Conservation (phyloP, 257 asterid species). For the Ilex asprella region DNA sequence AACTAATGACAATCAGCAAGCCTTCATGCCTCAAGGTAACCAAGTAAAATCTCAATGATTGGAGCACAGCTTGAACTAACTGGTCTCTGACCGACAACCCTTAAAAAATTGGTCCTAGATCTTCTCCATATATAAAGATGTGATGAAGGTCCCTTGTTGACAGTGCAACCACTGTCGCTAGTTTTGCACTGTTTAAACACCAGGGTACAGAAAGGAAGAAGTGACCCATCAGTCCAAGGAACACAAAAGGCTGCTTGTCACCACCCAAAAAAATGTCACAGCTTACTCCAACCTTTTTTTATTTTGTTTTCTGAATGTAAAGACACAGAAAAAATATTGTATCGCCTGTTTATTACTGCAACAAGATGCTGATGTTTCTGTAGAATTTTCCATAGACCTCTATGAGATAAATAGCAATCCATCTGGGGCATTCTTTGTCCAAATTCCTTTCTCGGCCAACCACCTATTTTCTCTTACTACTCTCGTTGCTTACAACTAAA, state of each 20-base stretch:
- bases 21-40: neutral
- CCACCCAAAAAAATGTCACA: too few species aligned
- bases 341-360: too few species aligned
- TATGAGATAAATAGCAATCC: too few species aligned
- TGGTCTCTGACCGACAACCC: neutral
- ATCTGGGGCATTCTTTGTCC: neutral
- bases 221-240: too few species aligned
- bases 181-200: neutral
- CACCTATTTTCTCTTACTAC: too few species aligned
- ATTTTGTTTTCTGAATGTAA: too few species aligned
- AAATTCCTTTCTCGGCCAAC: neutral
- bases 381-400: too few species aligned
- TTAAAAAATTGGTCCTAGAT: too few species aligned
- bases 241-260: too few species aligned
- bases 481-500: neutral
- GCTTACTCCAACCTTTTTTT: too few species aligned
- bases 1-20: neutral
- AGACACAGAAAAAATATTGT: too few species aligned
- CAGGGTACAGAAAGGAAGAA: neutral
- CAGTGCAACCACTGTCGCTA: neutral
- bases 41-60: neutral
- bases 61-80: neutral
- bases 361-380: too few species aligned
- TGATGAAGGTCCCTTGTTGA: neutral
- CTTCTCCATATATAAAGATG: neutral